Evolutionary conservation across 148 eudicot genomes (phyloP).

Genomic region (Chenopodium album): DNA sequence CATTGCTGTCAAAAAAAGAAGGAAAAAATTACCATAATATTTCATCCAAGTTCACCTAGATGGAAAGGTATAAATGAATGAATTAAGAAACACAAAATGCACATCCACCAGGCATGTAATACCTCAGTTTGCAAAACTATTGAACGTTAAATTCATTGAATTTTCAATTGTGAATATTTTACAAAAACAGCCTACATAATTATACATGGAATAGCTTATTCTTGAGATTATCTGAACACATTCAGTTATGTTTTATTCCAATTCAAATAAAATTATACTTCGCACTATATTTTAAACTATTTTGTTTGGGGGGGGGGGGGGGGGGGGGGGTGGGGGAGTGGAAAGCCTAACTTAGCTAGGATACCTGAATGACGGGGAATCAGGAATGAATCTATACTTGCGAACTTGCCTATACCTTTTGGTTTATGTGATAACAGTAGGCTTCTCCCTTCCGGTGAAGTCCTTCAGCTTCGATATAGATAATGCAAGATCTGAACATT

Average conservation of each 20-base stretch:
- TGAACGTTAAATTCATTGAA: background rate
- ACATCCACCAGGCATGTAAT: background rate
- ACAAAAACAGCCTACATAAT: conserved; percentile 23
- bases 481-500: conserved; percentile 61
- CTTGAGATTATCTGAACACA: conserved; percentile 3
- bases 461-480: conserved; percentile 76
- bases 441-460: conserved; percentile 80
- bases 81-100: no score
- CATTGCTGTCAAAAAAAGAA: background rate
- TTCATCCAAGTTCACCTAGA: no score
- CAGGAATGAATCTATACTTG: background rate
- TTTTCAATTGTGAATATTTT: background rate
- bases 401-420: background rate
- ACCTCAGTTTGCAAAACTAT: background rate
- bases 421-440: conserved; percentile 74
- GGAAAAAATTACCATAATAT: no score
- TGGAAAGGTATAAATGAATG: no score
- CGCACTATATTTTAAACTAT: background rate
- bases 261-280: background rate
- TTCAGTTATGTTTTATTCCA: background rate
- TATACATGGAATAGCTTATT: conserved; percentile 19
- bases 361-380: background rate
- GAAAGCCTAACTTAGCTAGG: conserved; percentile 12
- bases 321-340: background rate
- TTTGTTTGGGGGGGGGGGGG: no score